phyloP scores from a whole-genome alignment of 2,329 filamentous ascomycete genomes.

The Paradendryphiella salina region DNA sequence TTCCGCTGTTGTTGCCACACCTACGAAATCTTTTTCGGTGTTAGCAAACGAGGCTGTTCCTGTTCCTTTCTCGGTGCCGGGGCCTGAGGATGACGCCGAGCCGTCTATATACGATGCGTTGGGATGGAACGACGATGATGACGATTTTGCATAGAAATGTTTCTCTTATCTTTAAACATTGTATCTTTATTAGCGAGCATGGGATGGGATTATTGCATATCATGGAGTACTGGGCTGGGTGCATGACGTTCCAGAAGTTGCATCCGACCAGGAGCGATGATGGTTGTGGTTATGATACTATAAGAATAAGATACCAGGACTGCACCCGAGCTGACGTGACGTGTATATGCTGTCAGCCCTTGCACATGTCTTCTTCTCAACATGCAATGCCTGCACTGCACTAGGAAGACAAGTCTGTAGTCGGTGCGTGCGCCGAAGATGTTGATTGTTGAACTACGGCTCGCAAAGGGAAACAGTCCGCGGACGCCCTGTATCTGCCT shows the following conservation, averaged over 20 bases:
- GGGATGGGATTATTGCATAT: conserved; percentile 19
- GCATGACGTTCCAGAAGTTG: conserved; percentile 1
- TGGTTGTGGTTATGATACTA: no score
- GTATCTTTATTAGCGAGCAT: conserved; percentile 41
- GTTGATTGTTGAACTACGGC: background rate
- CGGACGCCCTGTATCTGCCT: background rate
- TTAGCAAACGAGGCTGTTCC: conserved; percentile 1
- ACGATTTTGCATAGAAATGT: conserved; percentile 22
- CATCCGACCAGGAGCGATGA: no score
- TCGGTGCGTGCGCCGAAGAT: background rate
- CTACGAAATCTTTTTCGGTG: conserved; percentile 18
- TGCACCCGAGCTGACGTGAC: background rate
- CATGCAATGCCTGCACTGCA: background rate
- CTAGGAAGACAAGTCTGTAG: background rate
- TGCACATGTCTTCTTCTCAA: background rate
- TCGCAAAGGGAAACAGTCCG: background rate
- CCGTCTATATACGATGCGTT: conserved; percentile 49
- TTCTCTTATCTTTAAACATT: conserved; percentile 1
- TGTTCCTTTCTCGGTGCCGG: conserved; percentile 14
- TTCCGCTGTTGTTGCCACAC: conserved; percentile 24
- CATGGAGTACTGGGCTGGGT: conserved; percentile 26
- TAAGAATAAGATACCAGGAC: background rate
- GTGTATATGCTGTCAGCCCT: background rate
- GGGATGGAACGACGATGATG: conserved; percentile 53
- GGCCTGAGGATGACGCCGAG: conserved; percentile 20